A percentile compares a stretch with the other conserved stretches of the same genome.
phyloP scores from a whole-genome alignment of 768 basidiomycete species.

The Leccinum subgranulosum region DNA sequence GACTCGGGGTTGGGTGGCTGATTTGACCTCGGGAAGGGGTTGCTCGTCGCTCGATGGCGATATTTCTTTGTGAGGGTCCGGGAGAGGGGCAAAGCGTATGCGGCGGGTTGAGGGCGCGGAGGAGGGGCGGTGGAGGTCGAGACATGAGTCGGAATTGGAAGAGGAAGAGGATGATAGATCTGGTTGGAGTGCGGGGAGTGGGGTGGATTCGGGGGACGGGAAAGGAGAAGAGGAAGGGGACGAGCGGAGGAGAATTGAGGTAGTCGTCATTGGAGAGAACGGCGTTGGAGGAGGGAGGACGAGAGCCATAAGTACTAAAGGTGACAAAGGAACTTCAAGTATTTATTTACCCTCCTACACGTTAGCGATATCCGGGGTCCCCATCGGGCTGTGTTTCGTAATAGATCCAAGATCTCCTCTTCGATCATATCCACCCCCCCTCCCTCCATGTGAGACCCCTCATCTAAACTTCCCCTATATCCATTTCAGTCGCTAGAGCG shows the following conservation, averaged over 20 bases:
- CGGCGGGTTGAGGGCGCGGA: slow-evolving; percentile 19
- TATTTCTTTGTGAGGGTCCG: slow-evolving; percentile 61
- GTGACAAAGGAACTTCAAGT: slow-evolving; percentile 1
- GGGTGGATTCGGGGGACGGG: slow-evolving; percentile 7
- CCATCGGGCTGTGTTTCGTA: slow-evolving; percentile 15
- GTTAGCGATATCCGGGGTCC: slow-evolving; percentile 21
- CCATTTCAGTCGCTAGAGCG: neutral
- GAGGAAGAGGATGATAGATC: slow-evolving; percentile 19
- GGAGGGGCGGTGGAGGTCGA: slow-evolving; percentile 10
- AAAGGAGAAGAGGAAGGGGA: slow-evolving; percentile 5
- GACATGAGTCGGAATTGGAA: slow-evolving; percentile 18
- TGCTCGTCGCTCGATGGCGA: slow-evolving; percentile 24
- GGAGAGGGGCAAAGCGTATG: slow-evolving; percentile 85
- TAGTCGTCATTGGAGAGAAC: slow-evolving; percentile 17
- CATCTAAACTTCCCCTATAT: neutral
- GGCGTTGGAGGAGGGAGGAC: neutral
- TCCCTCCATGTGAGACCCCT: neutral
- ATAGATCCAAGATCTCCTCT: slow-evolving; percentile 16
- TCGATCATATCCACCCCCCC: neutral
- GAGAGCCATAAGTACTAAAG: slow-evolving; percentile 3
- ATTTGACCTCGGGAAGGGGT: slow-evolving; percentile 17
- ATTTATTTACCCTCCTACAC: slow-evolving; percentile 7
- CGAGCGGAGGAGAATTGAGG: slow-evolving; percentile 23
- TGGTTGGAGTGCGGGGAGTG: slow-evolving; percentile 12
- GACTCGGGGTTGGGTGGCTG: neutral